Evolutionary conservation across 2,329 filamentous ascomycete species (phyloP).

Genomic region (Aspergillus sp.): DNA sequence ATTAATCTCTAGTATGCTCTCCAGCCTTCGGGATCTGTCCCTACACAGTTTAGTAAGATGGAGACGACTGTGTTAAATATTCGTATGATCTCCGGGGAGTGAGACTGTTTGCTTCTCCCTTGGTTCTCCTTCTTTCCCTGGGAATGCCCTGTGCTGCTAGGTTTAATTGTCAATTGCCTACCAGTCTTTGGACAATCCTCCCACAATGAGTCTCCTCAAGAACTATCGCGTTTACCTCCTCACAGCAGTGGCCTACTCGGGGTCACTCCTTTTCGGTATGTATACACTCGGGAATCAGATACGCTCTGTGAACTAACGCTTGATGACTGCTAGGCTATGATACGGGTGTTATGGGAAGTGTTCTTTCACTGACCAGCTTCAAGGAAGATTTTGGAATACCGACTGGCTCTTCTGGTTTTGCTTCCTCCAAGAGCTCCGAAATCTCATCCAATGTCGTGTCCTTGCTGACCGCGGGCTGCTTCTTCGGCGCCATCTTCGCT

Average conservation of each 20-base stretch:
- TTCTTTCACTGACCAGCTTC: constrained; percentile 44
- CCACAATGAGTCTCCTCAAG: constrained; percentile 37
- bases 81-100: not conserved
- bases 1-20: not conserved
- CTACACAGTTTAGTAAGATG: not conserved
- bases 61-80: constrained; percentile 1
- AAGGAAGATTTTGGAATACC: constrained; percentile 46
- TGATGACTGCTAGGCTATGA: constrained; percentile 39
- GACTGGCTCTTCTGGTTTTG: constrained; percentile 33
- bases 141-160: constrained; percentile 9
- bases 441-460: constrained; percentile 44
- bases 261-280: constrained; percentile 48
- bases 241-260: constrained; percentile 47
- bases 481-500: constrained; percentile 42
- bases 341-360: constrained; percentile 46
- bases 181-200: constrained; percentile 4
- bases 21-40: not conserved
- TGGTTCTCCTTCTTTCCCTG: not conserved
- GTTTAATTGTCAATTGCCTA: constrained; percentile 1
- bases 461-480: constrained; percentile 42
- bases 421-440: constrained; percentile 36
- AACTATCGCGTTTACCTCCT: constrained; percentile 50
- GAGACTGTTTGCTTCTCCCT: not conserved
- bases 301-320: not conserved
- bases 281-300: not conserved